A percentile compares a stretch with the other conserved stretches of the same genome.
Conservation (phyloP, 1,139 yeast genomes). For the Pichia sp. region DNA sequence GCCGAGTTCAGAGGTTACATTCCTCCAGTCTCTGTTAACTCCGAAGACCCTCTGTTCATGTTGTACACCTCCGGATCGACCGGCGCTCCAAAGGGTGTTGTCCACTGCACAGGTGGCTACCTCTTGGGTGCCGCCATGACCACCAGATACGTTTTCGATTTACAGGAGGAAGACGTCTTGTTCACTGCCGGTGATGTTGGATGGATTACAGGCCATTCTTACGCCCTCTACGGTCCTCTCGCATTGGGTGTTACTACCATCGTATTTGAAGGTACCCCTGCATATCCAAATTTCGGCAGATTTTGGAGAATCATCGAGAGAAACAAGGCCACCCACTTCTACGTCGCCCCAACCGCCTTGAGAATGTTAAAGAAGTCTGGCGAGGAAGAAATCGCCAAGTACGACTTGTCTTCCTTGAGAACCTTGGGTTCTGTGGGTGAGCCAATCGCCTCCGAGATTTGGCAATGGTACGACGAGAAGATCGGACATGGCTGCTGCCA, state of each 20-base stretch:
- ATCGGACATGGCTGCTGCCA: slow-evolving; percentile 86
- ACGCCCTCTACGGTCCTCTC: slow-evolving; percentile 92
- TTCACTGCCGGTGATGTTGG: slow-evolving; percentile 99
- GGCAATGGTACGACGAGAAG: slow-evolving; percentile 97
- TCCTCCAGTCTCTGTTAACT: slow-evolving; percentile 81
- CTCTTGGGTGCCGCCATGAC: slow-evolving; percentile 92
- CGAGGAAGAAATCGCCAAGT: slow-evolving; percentile 74
- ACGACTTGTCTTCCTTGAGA: slow-evolving; percentile 86
- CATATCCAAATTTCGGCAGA: slow-evolving; percentile 93
- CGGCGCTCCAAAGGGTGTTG: slow-evolving; percentile 98
- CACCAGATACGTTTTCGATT: slow-evolving; percentile 88
- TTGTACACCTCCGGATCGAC: slow-evolving; percentile 96
- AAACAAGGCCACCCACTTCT: slow-evolving; percentile 92
- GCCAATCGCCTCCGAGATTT: slow-evolving; percentile 95
- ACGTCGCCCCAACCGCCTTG: slow-evolving; percentile 97
- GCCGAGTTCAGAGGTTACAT: slow-evolving; percentile 77
- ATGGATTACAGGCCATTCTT: slow-evolving; percentile 99
- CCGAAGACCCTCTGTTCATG: slow-evolving; percentile 92
- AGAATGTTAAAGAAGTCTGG: slow-evolving; percentile 95
- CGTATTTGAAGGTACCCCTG: slow-evolving; percentile 97
- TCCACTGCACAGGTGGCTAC: slow-evolving; percentile 92
- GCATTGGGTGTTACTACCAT: slow-evolving; percentile 84
- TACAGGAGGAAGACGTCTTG: slow-evolving; percentile 80
- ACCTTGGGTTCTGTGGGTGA: slow-evolving; percentile 98
- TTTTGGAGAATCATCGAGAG: slow-evolving; percentile 95